Evolutionary conservation across 2,329 filamentous ascomycete species (phyloP).

Genomic region (Blastomyces emzantsi): DNA sequence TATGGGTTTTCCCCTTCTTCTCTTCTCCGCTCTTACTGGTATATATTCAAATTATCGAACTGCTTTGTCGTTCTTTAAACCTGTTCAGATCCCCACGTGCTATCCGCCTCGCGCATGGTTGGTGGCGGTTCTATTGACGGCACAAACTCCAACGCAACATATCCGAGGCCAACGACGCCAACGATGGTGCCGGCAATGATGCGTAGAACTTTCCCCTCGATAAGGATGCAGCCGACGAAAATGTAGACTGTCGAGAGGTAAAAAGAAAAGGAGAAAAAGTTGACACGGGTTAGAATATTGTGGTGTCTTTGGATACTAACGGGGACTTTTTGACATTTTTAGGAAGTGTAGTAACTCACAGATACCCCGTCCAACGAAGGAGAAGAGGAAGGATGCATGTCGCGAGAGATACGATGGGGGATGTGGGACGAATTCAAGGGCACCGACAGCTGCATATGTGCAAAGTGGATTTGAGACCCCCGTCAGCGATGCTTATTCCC

Average conservation of each 20-base stretch:
- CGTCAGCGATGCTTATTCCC: not conserved
- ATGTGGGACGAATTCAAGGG: constrained; percentile 71
- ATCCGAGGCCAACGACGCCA: constrained; percentile 67
- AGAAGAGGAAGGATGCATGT: constrained; percentile 97
- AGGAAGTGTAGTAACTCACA: constrained; percentile 55
- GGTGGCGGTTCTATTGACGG: constrained; percentile 70
- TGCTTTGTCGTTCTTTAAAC: constrained; percentile 43
- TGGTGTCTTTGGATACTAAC: constrained; percentile 9
- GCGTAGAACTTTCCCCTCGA: constrained; percentile 57
- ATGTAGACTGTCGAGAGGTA: constrained; percentile 66
- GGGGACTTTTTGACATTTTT: not conserved
- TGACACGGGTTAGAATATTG: not conserved
- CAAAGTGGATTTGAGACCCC: not conserved
- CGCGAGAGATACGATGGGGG: constrained; percentile 86
- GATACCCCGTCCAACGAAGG: constrained; percentile 86
- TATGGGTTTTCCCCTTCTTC: not conserved
- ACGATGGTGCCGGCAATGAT: constrained; percentile 71
- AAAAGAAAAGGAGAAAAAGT: not conserved
- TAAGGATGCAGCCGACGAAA: constrained; percentile 80
- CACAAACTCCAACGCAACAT: constrained; percentile 65
- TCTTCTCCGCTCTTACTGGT: not conserved
- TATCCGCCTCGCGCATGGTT: constrained; percentile 72
- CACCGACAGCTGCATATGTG: constrained; percentile 49
- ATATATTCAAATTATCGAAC: not conserved
- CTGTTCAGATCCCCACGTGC: constrained; percentile 68